These are phyloP conservation scores for Umbelopsis ramanniana DNA, from an alignment of 192 early-diverging fungal species.

Conservation along the genomic window DNA sequence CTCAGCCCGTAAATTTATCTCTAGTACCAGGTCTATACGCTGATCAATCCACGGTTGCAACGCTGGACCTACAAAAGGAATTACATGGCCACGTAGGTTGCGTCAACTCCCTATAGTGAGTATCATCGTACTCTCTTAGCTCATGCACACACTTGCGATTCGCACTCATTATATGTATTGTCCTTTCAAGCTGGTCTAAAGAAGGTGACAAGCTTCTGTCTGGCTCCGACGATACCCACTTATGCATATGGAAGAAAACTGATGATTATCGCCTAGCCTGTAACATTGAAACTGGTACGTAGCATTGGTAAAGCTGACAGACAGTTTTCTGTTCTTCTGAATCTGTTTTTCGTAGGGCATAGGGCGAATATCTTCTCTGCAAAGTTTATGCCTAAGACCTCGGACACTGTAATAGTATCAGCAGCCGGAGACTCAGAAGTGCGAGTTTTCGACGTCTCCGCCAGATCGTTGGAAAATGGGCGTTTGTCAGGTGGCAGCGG, in stretches of 20 bases:
- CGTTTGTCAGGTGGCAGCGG: conserved; percentile 19
- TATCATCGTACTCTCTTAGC: not conserved
- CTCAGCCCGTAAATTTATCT: not conserved
- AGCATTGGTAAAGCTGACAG: not conserved
- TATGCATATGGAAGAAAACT: conserved; percentile 58
- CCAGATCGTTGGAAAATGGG: not conserved
- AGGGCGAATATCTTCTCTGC: conserved; percentile 79
- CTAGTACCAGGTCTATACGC: conserved; percentile 15
- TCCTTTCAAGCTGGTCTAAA: conserved; percentile 49
- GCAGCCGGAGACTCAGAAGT: conserved; percentile 63
- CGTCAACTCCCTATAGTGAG: conserved; percentile 56
- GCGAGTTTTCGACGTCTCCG: conserved; percentile 38
- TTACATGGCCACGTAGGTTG: conserved; percentile 57
- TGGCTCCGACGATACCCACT: conserved; percentile 65
- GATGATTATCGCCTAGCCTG: conserved; percentile 45
- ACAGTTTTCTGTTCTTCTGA: not conserved
- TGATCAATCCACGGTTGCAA: conserved; percentile 32
- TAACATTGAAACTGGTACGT: conserved; percentile 39
- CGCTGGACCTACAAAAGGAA: conserved; percentile 35
- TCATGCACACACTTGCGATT: not conserved
- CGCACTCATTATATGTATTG: not conserved
- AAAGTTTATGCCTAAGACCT: conserved; percentile 64
- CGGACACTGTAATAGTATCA: conserved; percentile 60
- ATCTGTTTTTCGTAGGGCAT: conserved; percentile 57
- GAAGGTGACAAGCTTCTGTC: conserved; percentile 57